Base-by-base conservation (phyloP, 1,284 basidiomycete genomes). In the Cryptococcus sp. region DNA sequence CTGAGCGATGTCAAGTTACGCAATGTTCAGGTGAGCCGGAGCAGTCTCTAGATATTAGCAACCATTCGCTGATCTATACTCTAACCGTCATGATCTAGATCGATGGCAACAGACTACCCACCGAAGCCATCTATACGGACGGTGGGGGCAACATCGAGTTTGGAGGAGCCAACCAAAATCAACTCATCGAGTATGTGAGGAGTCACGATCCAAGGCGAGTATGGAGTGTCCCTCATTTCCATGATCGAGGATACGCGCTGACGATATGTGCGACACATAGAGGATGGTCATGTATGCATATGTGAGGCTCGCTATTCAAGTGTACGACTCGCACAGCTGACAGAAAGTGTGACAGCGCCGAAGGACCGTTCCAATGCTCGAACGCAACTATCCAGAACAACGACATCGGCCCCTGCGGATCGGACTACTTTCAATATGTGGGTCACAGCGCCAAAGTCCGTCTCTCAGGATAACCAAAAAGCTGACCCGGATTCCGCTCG, bases 371-470 rank as follows among this genome's bases (percentile, higher is more conserved):
- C 40, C 79, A 75, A 3, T 91, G 90, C 78, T 82, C 79, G 59
- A 86, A 86, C 60, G 80, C 78, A 16, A 84, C 83, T 6, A 81
- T 91, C 44, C 86, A 88, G 71, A 86, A 90, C 76, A 91, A 91
- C 65, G 88, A 91, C 64, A 86, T 91, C 47, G 90, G 78, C 4
- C 78, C 78, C 1, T 78, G 77, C 47, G 77, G 76, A 8, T 61
- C 62, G 17, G 69, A 70, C 31, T 52, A 56, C n/a, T 73, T 72
- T 58, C 71, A 72, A 40, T 56, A 65, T 54, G 72, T 72, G n/a
- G 50, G 69, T 50, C 8, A 25, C 8, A 13, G 3, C 25, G 16
- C 38, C 41, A 31, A 3, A 45, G 39, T 38, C 25, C 47, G 5
- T 54, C 20, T 19, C 31, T 23, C 31, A n/a, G 31, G 15, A 3